A percentile compares a stretch with the other conserved stretches of the same genome.
phyloP scores from a whole-genome alignment of 768 basidiomycete genomes.

The Lentinus brumalis region DNA sequence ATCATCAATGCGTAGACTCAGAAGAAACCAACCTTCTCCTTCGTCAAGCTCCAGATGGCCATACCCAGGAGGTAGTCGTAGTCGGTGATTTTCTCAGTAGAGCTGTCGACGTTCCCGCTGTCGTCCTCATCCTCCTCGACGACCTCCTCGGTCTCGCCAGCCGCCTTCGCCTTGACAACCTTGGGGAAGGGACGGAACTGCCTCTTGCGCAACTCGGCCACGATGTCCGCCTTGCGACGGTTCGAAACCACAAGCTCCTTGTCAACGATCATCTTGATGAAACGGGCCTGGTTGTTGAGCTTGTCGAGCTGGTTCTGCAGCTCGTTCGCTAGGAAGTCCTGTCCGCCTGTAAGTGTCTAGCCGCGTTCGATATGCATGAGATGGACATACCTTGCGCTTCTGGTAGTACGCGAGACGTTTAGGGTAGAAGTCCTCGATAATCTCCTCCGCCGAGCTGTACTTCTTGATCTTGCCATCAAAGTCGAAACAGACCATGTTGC shows the following conservation, averaged over 20 bases:
- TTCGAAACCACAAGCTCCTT: constrained; percentile 81
- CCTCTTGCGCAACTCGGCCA: constrained; percentile 77
- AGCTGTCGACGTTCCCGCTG: constrained; percentile 47
- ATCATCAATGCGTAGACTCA: background rate
- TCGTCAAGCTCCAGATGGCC: constrained; percentile 94
- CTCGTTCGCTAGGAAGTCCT: constrained; percentile 87
- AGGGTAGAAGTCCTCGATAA: constrained; percentile 92
- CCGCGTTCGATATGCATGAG: background rate
- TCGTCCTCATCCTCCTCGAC: constrained; percentile 56
- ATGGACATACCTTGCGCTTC: constrained; percentile 78
- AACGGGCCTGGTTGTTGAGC: constrained; percentile 92
- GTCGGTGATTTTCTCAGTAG: constrained; percentile 46
- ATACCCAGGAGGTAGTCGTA: constrained; percentile 95
- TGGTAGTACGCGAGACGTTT: constrained; percentile 89
- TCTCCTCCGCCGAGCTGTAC: constrained; percentile 87
- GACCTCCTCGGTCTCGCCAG: constrained; percentile 63
- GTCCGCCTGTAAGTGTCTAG: background rate
- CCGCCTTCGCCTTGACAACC: constrained; percentile 61
- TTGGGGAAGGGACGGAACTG: constrained; percentile 95
- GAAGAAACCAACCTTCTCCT: constrained; percentile 68
- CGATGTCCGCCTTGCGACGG: constrained; percentile 86
- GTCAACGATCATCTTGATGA: constrained; percentile 94
- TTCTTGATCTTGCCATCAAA: constrained; percentile 94
- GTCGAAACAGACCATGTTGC: constrained; percentile 99
- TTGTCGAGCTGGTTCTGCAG: constrained; percentile 81